A percentile compares a stretch with the other conserved stretches of the same genome.
Evolutionary conservation across 78 protist species (phyloP).

Genomic region (Dictyostelium capitatum): DNA sequence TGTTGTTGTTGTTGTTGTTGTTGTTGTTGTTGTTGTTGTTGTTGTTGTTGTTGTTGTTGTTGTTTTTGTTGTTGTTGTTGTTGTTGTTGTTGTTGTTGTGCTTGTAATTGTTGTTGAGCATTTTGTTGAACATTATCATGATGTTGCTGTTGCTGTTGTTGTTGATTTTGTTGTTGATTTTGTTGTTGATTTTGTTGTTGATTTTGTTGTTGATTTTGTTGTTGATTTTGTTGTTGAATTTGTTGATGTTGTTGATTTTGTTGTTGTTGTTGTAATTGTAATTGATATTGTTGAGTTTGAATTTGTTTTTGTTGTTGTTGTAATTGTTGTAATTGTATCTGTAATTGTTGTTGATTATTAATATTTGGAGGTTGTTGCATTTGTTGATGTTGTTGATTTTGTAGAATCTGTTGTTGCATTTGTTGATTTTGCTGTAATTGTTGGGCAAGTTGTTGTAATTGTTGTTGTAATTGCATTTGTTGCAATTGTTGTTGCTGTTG

Average conservation of each 20-base stretch:
- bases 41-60: not conserved
- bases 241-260: not conserved
- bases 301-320: not conserved
- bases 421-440: not conserved
- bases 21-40: conserved; percentile 5
- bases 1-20: conserved; percentile 1
- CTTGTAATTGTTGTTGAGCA: not conserved
- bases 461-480: no score
- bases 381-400: not conserved
- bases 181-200: not conserved
- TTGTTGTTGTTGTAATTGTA: not conserved
- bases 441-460: no score
- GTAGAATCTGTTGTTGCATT: not conserved
- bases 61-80: not conserved
- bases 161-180: not conserved
- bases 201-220: not conserved
- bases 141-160: not conserved
- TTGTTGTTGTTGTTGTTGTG: not conserved
- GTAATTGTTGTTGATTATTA: not conserved
- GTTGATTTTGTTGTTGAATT: not conserved
- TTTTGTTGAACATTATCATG: not conserved
- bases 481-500: no score
- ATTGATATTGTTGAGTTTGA: not conserved
- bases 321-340: not conserved
- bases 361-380: not conserved